phyloP scores from a whole-genome alignment of 2,329 filamentous ascomycete species.

The Tolypocladium ophioglossoides region DNA sequence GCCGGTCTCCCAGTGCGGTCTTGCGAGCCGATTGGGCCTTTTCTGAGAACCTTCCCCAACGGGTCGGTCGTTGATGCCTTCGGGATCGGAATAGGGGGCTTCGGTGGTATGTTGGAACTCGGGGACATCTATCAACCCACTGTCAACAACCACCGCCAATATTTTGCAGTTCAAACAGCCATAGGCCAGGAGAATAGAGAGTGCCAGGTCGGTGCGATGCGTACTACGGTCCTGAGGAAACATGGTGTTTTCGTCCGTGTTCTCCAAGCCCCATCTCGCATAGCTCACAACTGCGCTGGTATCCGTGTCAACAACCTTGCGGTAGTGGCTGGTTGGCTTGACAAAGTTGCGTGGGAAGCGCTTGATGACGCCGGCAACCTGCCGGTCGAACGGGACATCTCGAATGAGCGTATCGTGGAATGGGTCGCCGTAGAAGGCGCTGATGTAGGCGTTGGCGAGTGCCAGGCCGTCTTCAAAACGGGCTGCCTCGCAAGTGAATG shows the following conservation, averaged over 20 bases:
- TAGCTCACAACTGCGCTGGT: background rate
- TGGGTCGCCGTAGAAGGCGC: background rate
- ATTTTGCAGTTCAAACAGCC: too few relatives aligned
- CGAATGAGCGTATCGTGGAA: background rate
- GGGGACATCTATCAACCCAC: background rate
- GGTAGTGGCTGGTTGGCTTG: background rate
- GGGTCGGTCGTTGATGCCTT: background rate
- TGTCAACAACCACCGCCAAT: background rate
- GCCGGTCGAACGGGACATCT: background rate
- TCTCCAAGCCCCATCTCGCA: background rate
- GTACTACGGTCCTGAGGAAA: background rate
- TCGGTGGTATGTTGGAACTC: background rate
- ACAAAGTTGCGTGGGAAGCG: background rate
- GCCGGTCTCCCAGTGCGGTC: background rate
- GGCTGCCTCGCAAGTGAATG: slow-evolving; percentile 2
- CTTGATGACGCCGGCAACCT: background rate
- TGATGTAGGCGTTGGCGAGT: background rate
- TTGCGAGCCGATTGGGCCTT: background rate
- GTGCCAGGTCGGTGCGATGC: background rate
- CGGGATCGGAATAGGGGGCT: background rate
- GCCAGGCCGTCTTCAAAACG: slow-evolving; percentile 1
- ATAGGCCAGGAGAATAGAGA: too few relatives aligned
- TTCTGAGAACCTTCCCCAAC: background rate
- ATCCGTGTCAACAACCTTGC: background rate
- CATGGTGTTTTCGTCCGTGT: background rate